phyloP scores from a whole-genome alignment of 2,329 filamentous ascomycete species.

The Ceratocystis cacaofunesta region DNA sequence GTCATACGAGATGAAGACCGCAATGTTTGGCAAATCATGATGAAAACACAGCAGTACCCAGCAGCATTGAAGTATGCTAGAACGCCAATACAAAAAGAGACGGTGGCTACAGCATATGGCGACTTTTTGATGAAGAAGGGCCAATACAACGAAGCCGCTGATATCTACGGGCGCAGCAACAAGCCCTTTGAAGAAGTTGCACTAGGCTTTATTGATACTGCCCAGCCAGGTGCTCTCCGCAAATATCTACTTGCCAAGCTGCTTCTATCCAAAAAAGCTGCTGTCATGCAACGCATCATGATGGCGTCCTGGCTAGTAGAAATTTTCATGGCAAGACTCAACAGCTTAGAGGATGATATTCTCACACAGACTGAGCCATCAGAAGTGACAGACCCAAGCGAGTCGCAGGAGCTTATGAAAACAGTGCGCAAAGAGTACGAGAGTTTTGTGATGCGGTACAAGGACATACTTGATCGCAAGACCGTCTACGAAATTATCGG shows the following conservation, averaged over 20 bases:
- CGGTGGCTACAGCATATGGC: conserved; percentile 79
- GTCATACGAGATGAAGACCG: conserved; percentile 79
- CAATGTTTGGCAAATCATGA: conserved; percentile 89
- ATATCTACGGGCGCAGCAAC: conserved; percentile 84
- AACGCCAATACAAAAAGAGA: conserved; percentile 69
- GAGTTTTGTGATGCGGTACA: conserved; percentile 75
- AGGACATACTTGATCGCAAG: conserved; percentile 72
- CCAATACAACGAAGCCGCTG: conserved; percentile 71
- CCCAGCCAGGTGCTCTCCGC: conserved; percentile 76
- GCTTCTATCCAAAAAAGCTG: conserved; percentile 62
- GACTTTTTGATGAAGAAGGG: conserved; percentile 74
- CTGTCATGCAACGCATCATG: conserved; percentile 88
- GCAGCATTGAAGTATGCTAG: conserved; percentile 73
- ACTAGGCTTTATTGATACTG: conserved; percentile 74
- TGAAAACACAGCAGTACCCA: conserved; percentile 76
- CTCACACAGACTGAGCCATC: conserved; percentile 61
- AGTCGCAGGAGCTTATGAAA: conserved; percentile 57
- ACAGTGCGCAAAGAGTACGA: conserved; percentile 65
- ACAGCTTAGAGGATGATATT: conserved; percentile 85
- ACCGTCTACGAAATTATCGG: conserved; percentile 93
- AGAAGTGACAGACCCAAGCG: conserved; percentile 53
- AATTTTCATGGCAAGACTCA: conserved; percentile 93
- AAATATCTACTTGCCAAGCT: conserved; percentile 83
- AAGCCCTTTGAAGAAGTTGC: conserved; percentile 96
- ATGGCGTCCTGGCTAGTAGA: conserved; percentile 90